A percentile compares a stretch with the other conserved stretches of the same genome.
phyloP scores from a whole-genome alignment of 2,329 filamentous ascomycete species.

The Davidsoniella virescens region DNA sequence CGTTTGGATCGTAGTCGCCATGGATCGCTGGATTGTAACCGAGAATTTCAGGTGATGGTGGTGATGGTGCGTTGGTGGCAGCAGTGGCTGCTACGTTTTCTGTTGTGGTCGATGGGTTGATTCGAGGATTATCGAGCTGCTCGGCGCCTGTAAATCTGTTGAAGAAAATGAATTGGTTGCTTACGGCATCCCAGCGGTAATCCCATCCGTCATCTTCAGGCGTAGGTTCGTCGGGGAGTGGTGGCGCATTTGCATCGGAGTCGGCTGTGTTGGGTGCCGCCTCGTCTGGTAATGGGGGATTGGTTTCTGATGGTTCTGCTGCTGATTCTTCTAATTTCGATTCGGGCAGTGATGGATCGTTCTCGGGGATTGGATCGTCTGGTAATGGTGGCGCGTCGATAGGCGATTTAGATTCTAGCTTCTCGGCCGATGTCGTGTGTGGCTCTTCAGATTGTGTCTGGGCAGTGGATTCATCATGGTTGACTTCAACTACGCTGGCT shows the following conservation, averaged over 20 bases:
- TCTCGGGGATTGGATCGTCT: conserved; percentile 2
- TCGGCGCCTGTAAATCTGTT: conserved; percentile 61
- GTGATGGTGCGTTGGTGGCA: conserved; percentile 13
- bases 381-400: conserved; percentile 3
- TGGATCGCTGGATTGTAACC: conserved; percentile 95
- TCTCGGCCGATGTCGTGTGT: neutral
- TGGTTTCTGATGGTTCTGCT: conserved; percentile 7
- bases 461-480: no score
- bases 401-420: neutral
- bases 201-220: conserved; percentile 64
- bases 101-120: conserved; percentile 30
- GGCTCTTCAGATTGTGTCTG: neutral
- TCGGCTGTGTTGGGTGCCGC: conserved; percentile 4
- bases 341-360: conserved; percentile 1
- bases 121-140: conserved; percentile 77
- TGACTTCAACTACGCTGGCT: neutral
- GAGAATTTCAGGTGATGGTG: conserved; percentile 15
- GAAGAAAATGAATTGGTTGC: conserved; percentile 65
- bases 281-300: conserved; percentile 12
- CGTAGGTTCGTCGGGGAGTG: conserved; percentile 27
- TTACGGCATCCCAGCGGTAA: conserved; percentile 54
- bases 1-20: conserved; percentile 87
- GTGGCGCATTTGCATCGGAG: conserved; percentile 18
- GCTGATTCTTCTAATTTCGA: neutral
- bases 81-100: conserved; percentile 19